These are phyloP conservation scores for Tricholoma terreum DNA, from an alignment of 768 basidiomycete species.

Conservation along the genomic window DNA sequence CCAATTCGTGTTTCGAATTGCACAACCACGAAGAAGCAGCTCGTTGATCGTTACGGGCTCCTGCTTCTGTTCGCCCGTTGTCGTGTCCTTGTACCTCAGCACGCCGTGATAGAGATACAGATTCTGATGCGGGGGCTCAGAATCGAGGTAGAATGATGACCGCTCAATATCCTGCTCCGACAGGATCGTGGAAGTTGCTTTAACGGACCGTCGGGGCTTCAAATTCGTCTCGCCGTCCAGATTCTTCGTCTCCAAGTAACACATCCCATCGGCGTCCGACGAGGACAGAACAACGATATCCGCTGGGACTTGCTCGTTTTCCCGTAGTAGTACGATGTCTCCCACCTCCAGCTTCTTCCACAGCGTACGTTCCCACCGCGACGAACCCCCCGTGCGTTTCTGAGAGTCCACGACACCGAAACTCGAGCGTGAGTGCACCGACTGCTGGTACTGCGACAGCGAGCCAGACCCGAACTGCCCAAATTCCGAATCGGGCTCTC, in stretches of 20 bases:
- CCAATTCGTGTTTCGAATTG: slow-evolving; percentile 88
- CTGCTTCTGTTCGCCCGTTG: slow-evolving; percentile 49
- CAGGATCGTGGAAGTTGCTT: slow-evolving; percentile 68
- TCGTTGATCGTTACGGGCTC: slow-evolving; percentile 89
- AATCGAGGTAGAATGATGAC: slow-evolving; percentile 84
- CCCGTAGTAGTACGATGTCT: slow-evolving; percentile 86
- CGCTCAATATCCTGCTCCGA: slow-evolving; percentile 92
- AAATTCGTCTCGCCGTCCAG: slow-evolving; percentile 97
- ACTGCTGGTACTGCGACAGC: slow-evolving; percentile 53
- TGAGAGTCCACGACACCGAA: slow-evolving; percentile 82
- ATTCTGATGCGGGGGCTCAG: slow-evolving; percentile 92
- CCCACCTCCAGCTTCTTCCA: slow-evolving; percentile 99
- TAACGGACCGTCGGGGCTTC: slow-evolving; percentile 77
- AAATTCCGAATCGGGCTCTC: slow-evolving; percentile 34
- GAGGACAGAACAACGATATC: slow-evolving; percentile 93
- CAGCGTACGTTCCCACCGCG: slow-evolving; percentile 90
- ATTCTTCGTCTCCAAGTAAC: slow-evolving; percentile 98
- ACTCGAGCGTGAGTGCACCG: slow-evolving; percentile 51
- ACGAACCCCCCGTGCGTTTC: slow-evolving; percentile 62
- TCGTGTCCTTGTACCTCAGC: slow-evolving; percentile 63
- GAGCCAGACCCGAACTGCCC: slow-evolving; percentile 40
- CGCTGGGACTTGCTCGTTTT: slow-evolving; percentile 96
- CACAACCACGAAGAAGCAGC: slow-evolving; percentile 86
- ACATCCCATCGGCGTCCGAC: slow-evolving; percentile 86
- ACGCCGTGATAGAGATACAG: slow-evolving; percentile 89